Evolutionary conservation across 2,329 filamentous ascomycete genomes (phyloP), one percentile per base, ranked within the genome.

Genomic region (Penicillium sp.): DNA sequence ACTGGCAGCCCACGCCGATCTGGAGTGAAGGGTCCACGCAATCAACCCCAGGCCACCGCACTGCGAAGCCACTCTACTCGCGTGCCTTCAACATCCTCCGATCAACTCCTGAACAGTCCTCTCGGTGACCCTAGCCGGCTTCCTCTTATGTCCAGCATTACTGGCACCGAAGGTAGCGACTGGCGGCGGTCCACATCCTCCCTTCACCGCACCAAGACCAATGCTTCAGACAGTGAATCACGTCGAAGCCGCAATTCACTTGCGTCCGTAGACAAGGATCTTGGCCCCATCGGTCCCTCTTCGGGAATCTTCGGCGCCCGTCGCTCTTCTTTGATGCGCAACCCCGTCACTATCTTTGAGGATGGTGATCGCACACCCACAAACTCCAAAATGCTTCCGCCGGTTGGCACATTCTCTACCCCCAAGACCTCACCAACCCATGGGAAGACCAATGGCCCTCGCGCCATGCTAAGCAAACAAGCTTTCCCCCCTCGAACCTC

Each of bases 321-420:
- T 10, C 59, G 50, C 22, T 49, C 59, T 9, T 56, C 61, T 7
- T 62, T 58, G 11, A 63, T 61, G 5, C 45, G 65, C n/a, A 59
- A 62, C 18, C 62, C 63, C 9, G 64, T 73, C 8, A 71, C 69
- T 1, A 75, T 77, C 45, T 77, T 72, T 68, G 74, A 76, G 62
- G 74, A 76, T 50, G 62, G 57, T 24, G 64, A 60, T 34, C 58
- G 58, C 16, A 57, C 54, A 39, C 61, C 62, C 5, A 44, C 51
- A 3, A 59, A 58, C 43, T 24, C 45, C 1, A 13, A 51, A 1
- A 34, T 50, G 16, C 40, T 49, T 3, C 50, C 58, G 10, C 49
- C 60, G 2, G 50, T 49, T 21, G 59, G 55, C 11, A 40, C 50
- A 24, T 45, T 60, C 45, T 44, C 51, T 53, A 51, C 62, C 40